Base-by-base conservation (phyloP, 768 basidiomycete genomes). In the Suillus bovinus region DNA sequence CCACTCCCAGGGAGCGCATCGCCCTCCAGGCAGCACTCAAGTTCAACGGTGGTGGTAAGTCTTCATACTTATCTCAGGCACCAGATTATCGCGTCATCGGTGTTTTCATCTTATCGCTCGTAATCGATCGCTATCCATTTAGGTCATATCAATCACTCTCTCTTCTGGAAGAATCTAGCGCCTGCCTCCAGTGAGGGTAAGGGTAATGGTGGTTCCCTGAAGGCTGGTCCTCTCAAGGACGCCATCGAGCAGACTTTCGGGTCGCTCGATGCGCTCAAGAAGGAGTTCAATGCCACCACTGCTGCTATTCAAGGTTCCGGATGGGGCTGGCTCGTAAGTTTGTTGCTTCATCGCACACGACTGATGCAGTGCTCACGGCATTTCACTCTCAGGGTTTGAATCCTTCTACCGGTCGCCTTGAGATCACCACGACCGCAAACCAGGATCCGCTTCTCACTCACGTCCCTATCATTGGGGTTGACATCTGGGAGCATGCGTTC, bases 401-500 rank as follows among this genome's bases (percentile, higher is more conserved):
- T 79, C 81, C 86, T 31, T 61, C 72, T 61, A 85, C 78, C 65
- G 86, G 86, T 77, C 81, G 80, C 68, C 86, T 99, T 61, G 94
- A 96, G 81, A 85, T 97, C 67, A 78, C 85, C 57, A 96, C 97
- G 47, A 99, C 97, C 36, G 75, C 94, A 6, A 99, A 99, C 85
- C 97, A 99, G 81, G 96, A 98, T 74, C 96, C 95, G 63, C 83
- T 96, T 56, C 77, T 93, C 67, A 74, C 78, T 52, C 88, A 86
- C 71, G 77, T 85, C 60, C 93, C 94, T 60, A 84, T 97, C 79
- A 91, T 96, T 68, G 94, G 94, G 49, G 89, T 97, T 68, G 94
- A 96, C 67, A 87, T 96, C 72, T 96, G 94, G 94, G 94, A 96
- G 78, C 94, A 96, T 72, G 93, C 94, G 58, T 94, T 94, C 82